Base-by-base conservation (phyloP, 257 asterid species). In the Prunella vulgaris region DNA sequence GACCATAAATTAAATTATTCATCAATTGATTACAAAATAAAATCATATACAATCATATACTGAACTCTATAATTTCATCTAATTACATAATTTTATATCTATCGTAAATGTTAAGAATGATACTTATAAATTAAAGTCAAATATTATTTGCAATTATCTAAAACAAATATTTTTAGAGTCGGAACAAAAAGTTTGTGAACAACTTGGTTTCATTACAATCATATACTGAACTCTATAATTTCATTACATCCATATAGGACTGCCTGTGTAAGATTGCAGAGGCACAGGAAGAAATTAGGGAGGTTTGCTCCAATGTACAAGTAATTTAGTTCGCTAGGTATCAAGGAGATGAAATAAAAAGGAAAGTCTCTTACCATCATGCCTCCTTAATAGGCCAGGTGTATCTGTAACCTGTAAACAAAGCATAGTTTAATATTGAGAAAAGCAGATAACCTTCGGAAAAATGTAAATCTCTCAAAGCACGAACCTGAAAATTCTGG, bases 381-480 rank as follows among this genome's bases (percentile, higher is more conserved):
- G 75, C 71, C 97, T 82, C 76, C 95, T 77, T 69, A 93, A 78
- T 44, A 93, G 79, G 48, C 99, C 99, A 49, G 99, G 99, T 38
- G 99, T 93, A 80, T 90, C 99, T 25, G 99, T 93, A 17, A 93
- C 98, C 97, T 93, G 87, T 59, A 69, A 75, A 69, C 54, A 73
- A 68, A 66, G 44, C 57, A 46, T 1, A 14, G 32, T 61, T 72
- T 76, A 68, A 74, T 42, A 40, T 71, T 74, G 38, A 66, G 49
- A 53, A 51, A 38, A 52, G 37, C 33, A 54, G 17, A 61, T 35
- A 59, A 66, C 66, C 60, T 33, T 18, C 18, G 51, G 44, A 71
- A 62, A 35, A 53, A 44, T 65, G 63, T 73, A 65, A 57, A 76
- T 59, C 27, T 60, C 54, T n/a, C 64, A 56, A 61, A 53, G 69